A percentile compares a stretch with the other conserved stretches of the same genome.
Conservation (phyloP, 768 basidiomycete genomes). For the Tricholoma matsutake region DNA sequence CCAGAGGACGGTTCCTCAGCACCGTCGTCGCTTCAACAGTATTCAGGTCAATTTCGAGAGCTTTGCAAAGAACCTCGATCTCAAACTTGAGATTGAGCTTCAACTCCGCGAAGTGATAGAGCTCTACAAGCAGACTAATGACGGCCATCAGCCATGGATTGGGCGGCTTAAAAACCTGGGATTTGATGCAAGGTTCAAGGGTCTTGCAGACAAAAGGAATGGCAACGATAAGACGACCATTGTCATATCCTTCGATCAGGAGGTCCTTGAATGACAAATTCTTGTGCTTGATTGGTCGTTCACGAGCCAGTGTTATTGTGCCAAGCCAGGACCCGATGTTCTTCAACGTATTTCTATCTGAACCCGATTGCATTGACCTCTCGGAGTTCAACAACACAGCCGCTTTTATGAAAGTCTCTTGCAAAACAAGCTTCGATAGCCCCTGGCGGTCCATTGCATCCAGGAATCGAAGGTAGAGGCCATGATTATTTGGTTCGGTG, state of each 20-base stretch:
- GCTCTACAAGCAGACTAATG: constrained; percentile 83
- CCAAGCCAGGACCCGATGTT: constrained; percentile 97
- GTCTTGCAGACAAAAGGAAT: constrained; percentile 99
- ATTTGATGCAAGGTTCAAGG: constrained; percentile 85
- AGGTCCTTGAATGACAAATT: constrained; percentile 97
- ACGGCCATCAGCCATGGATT: constrained; percentile 99
- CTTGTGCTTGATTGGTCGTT: constrained; percentile 89
- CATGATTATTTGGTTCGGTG: constrained; percentile 96
- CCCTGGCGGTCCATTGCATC: constrained; percentile 71
- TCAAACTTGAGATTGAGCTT: constrained; percentile 98
- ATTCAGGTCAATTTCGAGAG: constrained; percentile 83
- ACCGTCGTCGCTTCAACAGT: constrained; percentile 80
- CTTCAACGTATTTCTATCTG: constrained; percentile 86
- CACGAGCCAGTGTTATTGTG: constrained; percentile 86
- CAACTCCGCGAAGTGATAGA: constrained; percentile 96
- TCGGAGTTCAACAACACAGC: constrained; percentile 87
- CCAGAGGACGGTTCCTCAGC: constrained; percentile 70
- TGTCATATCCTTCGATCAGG: constrained; percentile 94
- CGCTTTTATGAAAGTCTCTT: constrained; percentile 91
- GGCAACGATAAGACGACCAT: constrained; percentile 84
- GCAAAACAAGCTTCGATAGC: constrained; percentile 77
- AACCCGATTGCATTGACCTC: constrained; percentile 77
- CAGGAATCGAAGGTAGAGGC: constrained; percentile 90
- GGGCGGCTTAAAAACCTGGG: constrained; percentile 90
- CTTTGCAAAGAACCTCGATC: constrained; percentile 95